phyloP scores from a whole-genome alignment of 2,329 filamentous ascomycete species.

The Colletotrichum caudatum region DNA sequence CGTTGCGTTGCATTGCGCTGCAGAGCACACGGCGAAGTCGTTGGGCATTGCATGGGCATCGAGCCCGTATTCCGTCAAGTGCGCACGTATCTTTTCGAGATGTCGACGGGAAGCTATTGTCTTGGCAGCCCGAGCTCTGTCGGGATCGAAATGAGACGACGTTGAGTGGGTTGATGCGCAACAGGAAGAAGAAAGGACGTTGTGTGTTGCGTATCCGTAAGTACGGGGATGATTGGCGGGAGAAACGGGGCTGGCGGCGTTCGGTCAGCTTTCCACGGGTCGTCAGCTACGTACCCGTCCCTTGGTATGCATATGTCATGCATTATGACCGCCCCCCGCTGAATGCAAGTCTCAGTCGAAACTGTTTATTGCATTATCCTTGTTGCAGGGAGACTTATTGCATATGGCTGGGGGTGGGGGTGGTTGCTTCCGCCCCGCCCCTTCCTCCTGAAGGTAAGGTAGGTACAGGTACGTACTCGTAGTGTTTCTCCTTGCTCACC shows the following conservation, averaged over 20 bases:
- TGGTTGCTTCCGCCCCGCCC: not conserved
- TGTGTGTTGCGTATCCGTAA: too few relatives aligned
- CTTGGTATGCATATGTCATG: conserved; percentile 35
- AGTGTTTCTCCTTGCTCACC: conserved; percentile 8
- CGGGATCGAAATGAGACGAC: conserved; percentile 27
- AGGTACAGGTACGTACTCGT: not conserved
- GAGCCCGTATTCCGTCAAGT: conserved; percentile 8
- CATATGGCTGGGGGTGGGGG: not conserved
- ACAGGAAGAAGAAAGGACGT: conserved; percentile 10
- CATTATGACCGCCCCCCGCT: conserved; percentile 33
- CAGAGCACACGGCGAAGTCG: conserved; percentile 18
- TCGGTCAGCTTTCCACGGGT: conserved; percentile 12
- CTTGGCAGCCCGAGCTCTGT: conserved; percentile 33
- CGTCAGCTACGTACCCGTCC: not conserved
- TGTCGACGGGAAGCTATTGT: conserved; percentile 32
- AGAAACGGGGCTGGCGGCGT: conserved; percentile 20
- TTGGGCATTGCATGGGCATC: conserved; percentile 1
- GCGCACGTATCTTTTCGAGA: conserved; percentile 27
- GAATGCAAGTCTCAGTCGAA: conserved; percentile 29
- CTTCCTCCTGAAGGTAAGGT: not conserved
- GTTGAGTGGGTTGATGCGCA: conserved; percentile 37
- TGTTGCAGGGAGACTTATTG: conserved; percentile 13
- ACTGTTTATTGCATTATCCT: conserved; percentile 17
- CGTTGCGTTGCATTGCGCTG: not conserved
- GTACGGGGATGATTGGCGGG: conserved; percentile 24